phyloP scores from a whole-genome alignment of 495 filamentous ascomycete genomes.

The Rostrohypoxylon terebratum region DNA sequence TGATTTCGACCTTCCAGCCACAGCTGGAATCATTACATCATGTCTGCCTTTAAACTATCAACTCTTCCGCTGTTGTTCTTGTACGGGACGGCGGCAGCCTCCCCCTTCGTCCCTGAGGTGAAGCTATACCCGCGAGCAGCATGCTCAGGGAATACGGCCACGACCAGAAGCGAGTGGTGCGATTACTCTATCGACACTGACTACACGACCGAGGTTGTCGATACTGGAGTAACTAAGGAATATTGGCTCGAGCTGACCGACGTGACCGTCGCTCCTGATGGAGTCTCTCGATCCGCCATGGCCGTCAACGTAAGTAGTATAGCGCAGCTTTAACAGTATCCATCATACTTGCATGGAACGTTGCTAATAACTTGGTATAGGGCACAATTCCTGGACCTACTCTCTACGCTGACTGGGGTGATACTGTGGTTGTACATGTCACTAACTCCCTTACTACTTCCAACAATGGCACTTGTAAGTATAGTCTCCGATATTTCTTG shows the following conservation, averaged over 20 bases:
- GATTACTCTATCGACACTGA: conserved; percentile 67
- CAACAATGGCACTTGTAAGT: conserved; percentile 41
- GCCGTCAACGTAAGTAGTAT: conserved; percentile 53
- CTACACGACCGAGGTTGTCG: conserved; percentile 60
- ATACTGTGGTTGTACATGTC: conserved; percentile 53
- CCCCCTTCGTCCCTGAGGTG: conserved; percentile 33
- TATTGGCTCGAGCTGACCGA: conserved; percentile 61
- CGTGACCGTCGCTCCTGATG: conserved; percentile 62
- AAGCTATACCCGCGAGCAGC: conserved; percentile 45
- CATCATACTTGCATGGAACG: background rate
- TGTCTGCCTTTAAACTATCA: conserved; percentile 36
- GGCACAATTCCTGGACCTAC: conserved; percentile 59
- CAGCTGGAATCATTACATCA: conserved; percentile 22
- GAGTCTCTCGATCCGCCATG: conserved; percentile 55
- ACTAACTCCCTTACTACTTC: conserved; percentile 39
- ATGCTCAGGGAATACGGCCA: conserved; percentile 57
- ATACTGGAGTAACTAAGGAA: conserved; percentile 60
- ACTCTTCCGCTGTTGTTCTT: conserved; percentile 24
- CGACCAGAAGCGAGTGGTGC: conserved; percentile 50
- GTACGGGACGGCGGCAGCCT: conserved; percentile 24
- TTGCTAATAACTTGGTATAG: conserved; percentile 19
- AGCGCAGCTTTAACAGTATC: background rate
- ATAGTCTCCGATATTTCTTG: background rate
- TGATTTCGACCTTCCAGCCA: background rate
- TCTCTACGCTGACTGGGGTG: conserved; percentile 60